Evolutionary conservation across 1,284 basidiomycete species (phyloP).

Genomic region (Ceratobasidium sp.): DNA sequence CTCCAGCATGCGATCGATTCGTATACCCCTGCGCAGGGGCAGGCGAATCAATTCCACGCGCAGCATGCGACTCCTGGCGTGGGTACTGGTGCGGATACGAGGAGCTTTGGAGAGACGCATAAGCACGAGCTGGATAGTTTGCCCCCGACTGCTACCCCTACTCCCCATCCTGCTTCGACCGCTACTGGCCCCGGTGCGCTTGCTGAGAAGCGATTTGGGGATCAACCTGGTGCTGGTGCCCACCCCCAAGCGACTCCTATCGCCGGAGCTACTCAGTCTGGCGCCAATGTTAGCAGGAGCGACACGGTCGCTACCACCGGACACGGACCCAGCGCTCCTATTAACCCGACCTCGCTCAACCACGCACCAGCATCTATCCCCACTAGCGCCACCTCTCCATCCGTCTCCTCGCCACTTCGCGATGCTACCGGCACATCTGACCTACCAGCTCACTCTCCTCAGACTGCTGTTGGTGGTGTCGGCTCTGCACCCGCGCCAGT

Average conservation of each 20-base stretch:
- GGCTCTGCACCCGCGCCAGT: conserved; percentile 57
- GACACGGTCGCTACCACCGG: conserved; percentile 23
- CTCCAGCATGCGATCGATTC: conserved; percentile 81
- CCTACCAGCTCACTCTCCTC: conserved; percentile 51
- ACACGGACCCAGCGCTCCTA: conserved; percentile 58
- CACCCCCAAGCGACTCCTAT: conserved; percentile 9
- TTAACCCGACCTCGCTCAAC: conserved; percentile 69
- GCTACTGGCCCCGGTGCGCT: conserved; percentile 26
- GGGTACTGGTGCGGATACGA: conserved; percentile 65
- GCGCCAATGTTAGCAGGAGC: conserved; percentile 14
- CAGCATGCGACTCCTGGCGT: conserved; percentile 60
- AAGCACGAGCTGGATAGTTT: conserved; percentile 74
- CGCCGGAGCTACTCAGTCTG: conserved; percentile 16
- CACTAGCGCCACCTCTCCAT: conserved; percentile 44
- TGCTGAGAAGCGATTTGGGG: conserved; percentile 37
- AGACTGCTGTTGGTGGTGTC: conserved; percentile 52
- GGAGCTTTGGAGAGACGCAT: conserved; percentile 84
- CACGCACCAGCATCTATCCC: conserved; percentile 69
- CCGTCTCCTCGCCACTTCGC: conserved; percentile 50
- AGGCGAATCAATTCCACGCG: conserved; percentile 55
- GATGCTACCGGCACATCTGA: conserved; percentile 48
- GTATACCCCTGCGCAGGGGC: conserved; percentile 75
- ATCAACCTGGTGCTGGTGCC: conserved; percentile 28
- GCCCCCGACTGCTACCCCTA: conserved; percentile 33
- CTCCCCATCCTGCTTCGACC: conserved; percentile 14